Base-by-base conservation (phyloP, 2,329 filamentous ascomycete genomes). In the Microcyclosporella mali region DNA sequence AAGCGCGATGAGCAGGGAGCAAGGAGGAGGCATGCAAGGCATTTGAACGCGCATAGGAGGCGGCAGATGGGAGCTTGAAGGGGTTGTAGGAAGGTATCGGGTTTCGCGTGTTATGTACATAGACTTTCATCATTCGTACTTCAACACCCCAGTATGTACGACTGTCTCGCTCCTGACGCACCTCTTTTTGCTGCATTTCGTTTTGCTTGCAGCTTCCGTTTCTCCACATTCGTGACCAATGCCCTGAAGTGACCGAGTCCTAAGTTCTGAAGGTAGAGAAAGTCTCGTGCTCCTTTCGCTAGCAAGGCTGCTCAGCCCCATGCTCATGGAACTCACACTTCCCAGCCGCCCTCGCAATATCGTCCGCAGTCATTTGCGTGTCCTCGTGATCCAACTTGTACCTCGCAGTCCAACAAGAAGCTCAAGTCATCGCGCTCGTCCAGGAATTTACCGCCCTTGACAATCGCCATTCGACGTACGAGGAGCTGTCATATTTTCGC, bases 11-110 rank as follows among this genome's bases (percentile, higher is more conserved):
- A 33, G 11, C 16, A 29, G 11, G 17, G 9, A n/a, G 35, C 14
- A 30, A 46, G 21, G 67, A 60, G 37, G 53, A 41, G 46, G 40
- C 36, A 35, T 15, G 47, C 49, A 35, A 52, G 46, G 31, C 54
- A 58, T 46, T 41, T 58, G 50, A 40, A 44, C 35, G 15, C 41
- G 40, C 56, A 58, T 37, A 57, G 51, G 56, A 53, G 52, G 25
- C 54, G 38, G 33, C 12, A 16, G 37, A 10, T n/a, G 28, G 14
- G 17, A 27, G 28, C 12, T 39, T 14, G 30, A 30, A 30, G 25
- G 14, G 12, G 4, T 11, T 21, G 16, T 4, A 9, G 4, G 21
- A 25, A 25, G 21, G 6, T 25, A 9, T 9, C 4, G 30, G 30
- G 6, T 32, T 12, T 32, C 11, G 30, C 15, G 6, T 32, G 11